Conservation (phyloP, 2,329 filamentous ascomycete genomes). For the Hymenoscyphus linearis region DNA sequence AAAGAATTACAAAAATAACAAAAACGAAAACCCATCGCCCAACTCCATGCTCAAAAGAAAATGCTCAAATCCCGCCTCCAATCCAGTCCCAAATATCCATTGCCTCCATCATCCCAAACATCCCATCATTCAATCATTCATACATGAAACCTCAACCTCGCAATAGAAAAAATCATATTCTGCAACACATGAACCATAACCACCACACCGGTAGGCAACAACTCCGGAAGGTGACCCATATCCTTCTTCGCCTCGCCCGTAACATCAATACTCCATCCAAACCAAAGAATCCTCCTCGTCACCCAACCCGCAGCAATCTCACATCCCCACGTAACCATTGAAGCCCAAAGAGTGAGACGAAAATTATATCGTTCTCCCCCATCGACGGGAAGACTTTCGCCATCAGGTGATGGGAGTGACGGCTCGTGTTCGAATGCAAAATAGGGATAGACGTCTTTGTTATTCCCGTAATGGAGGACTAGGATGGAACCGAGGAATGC, state of each 20-base stretch:
- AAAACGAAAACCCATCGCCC: background rate
- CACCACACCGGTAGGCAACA: slow-evolving; percentile 59
- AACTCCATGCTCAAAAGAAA: too few species aligned
- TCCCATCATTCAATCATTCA: background rate
- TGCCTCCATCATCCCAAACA: background rate
- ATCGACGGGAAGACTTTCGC: slow-evolving; percentile 8
- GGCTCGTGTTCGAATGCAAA: slow-evolving; percentile 53
- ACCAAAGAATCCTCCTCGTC: slow-evolving; percentile 52
- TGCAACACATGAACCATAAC: slow-evolving; percentile 65
- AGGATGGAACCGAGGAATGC: slow-evolving; percentile 60
- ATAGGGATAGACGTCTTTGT: slow-evolving; percentile 65
- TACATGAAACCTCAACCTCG: slow-evolving; percentile 52
- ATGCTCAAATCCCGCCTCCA: background rate
- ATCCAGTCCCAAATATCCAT: background rate
- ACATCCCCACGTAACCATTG: slow-evolving; percentile 60
- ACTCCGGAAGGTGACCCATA: slow-evolving; percentile 60
- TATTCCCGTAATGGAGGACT: slow-evolving; percentile 61
- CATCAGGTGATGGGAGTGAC: background rate
- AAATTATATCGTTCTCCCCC: slow-evolving; percentile 51
- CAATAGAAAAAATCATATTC: slow-evolving; percentile 68
- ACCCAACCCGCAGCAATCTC: slow-evolving; percentile 58
- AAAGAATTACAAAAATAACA: too few species aligned
- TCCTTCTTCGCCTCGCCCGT: slow-evolving; percentile 60
- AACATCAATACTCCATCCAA: slow-evolving; percentile 56
- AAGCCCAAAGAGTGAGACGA: slow-evolving; percentile 57